phyloP scores from a whole-genome alignment of 148 eudicot species.

The Rhododendron kiyosumense region DNA sequence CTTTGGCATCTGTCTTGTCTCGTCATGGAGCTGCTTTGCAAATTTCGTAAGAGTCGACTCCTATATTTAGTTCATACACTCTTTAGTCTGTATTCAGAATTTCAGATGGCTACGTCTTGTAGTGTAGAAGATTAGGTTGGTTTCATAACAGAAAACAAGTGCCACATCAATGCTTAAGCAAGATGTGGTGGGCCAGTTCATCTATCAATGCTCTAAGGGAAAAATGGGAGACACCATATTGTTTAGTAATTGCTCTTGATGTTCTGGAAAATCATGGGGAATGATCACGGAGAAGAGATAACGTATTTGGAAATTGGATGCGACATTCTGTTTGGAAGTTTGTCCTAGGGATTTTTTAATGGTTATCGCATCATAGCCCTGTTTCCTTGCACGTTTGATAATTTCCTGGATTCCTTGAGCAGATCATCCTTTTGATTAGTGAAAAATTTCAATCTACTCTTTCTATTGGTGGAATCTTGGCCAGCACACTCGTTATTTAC shows the following conservation, averaged over 20 bases:
- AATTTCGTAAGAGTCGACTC: slow-evolving; percentile 37
- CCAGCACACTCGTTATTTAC: background rate
- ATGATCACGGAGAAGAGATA: too few relatives aligned
- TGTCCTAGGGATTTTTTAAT: background rate
- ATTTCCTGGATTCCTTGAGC: background rate
- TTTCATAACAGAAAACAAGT: background rate
- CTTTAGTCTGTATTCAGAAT: background rate
- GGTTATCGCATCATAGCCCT: background rate
- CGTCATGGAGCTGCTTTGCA: slow-evolving; percentile 54
- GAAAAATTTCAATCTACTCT: background rate
- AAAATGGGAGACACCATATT: background rate
- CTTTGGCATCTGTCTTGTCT: slow-evolving; percentile 41
- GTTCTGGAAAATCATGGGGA: background rate
- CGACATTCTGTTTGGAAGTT: background rate
- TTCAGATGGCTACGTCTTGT: background rate
- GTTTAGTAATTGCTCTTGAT: background rate
- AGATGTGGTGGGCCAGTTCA: background rate
- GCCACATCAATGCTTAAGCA: background rate
- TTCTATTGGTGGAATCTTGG: background rate
- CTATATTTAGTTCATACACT: background rate
- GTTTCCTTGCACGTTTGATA: background rate
- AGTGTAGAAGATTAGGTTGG: slow-evolving; percentile 1
- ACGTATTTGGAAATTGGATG: background rate
- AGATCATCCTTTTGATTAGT: background rate
- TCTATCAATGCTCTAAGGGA: background rate